These are phyloP conservation scores for Mollisia scopiformis DNA, from an alignment of 2,329 filamentous ascomycete species.

Conservation along the genomic window DNA sequence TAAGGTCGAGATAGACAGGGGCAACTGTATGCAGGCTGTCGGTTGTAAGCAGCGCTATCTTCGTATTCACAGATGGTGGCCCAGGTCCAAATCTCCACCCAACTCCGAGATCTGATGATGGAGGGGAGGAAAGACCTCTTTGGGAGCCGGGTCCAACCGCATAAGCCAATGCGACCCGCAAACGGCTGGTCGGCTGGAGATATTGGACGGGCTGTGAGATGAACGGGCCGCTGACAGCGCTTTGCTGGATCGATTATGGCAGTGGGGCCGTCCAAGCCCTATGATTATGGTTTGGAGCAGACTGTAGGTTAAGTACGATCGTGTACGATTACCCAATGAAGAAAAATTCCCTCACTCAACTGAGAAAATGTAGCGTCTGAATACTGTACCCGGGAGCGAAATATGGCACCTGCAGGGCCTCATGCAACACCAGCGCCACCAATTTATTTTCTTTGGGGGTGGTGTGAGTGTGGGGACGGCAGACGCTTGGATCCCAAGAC, in stretches of 20 bases:
- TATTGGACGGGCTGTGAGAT: background rate
- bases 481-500: background rate
- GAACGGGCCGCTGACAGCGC: background rate
- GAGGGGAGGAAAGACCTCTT: background rate
- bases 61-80: slow-evolving; percentile 2
- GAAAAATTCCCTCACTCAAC: too few species aligned
- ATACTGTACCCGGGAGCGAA: background rate
- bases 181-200: background rate
- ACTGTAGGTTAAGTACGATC: too few species aligned
- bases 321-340: too few species aligned
- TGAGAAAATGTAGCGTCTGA: too few species aligned
- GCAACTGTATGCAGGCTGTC: slow-evolving; percentile 1
- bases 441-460: background rate
- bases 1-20: slow-evolving; percentile 1
- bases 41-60: slow-evolving; percentile 6
- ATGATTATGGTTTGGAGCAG: too few species aligned
- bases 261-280: too few species aligned
- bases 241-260: too few species aligned
- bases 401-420: background rate
- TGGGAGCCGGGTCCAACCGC: background rate
- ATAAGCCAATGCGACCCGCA: background rate
- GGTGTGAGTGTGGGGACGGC: background rate
- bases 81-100: background rate
- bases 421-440: background rate
- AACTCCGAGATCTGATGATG: background rate